A percentile compares a stretch with the other conserved stretches of the same genome.
These are phyloP conservation scores for Leptographium radiaticola DNA, from an alignment of 2,329 filamentous ascomycete species.

Conservation along the genomic window DNA sequence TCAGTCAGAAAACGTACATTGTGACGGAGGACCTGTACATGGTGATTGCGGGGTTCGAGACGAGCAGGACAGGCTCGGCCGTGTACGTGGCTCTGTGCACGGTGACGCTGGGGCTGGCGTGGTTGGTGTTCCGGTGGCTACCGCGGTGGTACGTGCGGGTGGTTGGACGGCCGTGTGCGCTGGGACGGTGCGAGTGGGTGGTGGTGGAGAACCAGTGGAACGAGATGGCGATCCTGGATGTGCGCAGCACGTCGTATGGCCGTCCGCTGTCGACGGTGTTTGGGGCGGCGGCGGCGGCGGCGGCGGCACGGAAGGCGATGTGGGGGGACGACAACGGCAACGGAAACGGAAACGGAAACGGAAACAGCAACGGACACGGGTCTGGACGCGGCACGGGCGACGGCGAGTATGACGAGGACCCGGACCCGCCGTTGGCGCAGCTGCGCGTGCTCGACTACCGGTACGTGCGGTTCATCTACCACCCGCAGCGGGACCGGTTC, in stretches of 20 bases:
- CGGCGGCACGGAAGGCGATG: neutral
- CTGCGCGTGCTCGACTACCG: slow-evolving; percentile 79
- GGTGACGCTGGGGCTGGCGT: slow-evolving; percentile 63
- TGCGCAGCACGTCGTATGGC: slow-evolving; percentile 42
- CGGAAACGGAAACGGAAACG: slow-evolving; percentile 18
- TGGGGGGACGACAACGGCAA: neutral
- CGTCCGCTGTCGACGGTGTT: slow-evolving; percentile 51
- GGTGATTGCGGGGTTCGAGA: slow-evolving; percentile 82
- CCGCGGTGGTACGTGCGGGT: slow-evolving; percentile 74
- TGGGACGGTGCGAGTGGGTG: slow-evolving; percentile 76
- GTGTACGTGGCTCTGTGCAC: slow-evolving; percentile 60
- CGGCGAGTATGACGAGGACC: slow-evolving; percentile 29
- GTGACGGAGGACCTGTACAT: slow-evolving; percentile 88
- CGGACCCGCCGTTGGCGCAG: slow-evolving; percentile 63
- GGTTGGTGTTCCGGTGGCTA: slow-evolving; percentile 78
- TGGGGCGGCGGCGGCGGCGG: slow-evolving; percentile 31
- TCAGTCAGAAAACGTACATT: slow-evolving; percentile 87
- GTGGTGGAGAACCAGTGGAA: slow-evolving; percentile 96
- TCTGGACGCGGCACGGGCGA: neutral
- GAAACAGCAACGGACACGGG: neutral
- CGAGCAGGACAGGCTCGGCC: slow-evolving; percentile 54
- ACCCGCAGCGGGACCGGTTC: slow-evolving; percentile 82
- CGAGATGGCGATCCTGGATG: slow-evolving; percentile 66
- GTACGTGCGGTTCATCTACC: slow-evolving; percentile 86
- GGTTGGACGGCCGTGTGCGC: slow-evolving; percentile 52